Base-by-base conservation (phyloP, 2,329 filamentous ascomycete species). In the Hymenotorrendiella dingleyae region DNA sequence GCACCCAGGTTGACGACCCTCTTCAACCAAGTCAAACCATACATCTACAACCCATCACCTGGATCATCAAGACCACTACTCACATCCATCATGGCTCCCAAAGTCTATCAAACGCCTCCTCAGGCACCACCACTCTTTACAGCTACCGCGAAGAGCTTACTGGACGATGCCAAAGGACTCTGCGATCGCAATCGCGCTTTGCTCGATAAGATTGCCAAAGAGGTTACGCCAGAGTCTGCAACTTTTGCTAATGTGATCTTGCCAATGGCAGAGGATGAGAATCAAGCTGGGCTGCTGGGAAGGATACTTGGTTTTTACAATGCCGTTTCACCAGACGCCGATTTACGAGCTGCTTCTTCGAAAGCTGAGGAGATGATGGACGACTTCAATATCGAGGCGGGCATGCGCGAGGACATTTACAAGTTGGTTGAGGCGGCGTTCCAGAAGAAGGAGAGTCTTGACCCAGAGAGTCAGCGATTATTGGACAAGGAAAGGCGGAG, bases 361-460 rank as follows among this genome's bases (percentile, higher is more conserved):
- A 79, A 89, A 60, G 83, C 86, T 0, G 82, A 88, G 61, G 81
- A 82, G 65, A 67, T 87, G 48, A 76, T 88, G 67, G 78, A 86
- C 56, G 83, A 90, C 52, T 89, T 87, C 57, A 67, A 71, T 42
- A 90, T 91, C 52, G 86, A 93, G 66, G 77, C 80, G 42, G 76
- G 73, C 57, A 91, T 91, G 85, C 77, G 86, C 40, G 84, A 91
- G 66, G 86, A 93, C 54, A 75, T 90, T 46, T 93, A 86, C 70
- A 70, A 72, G 55, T 68, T 82, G 3, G 76, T 84, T 20, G 73
- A 83, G 35, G 73, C 74, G 20, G 70, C 74, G 26, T 78, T 71
- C 54, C 61, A 73, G 52, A 69, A 75, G 40, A 70, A 75, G 12
- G 73, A 78, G 55, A 73, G 76, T 53, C 68, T 89, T 24, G 81